A percentile compares a stretch with the other conserved stretches of the same genome.
Evolutionary conservation across 805 yeast species (phyloP).

Genomic region (Saturnispora silvae): DNA sequence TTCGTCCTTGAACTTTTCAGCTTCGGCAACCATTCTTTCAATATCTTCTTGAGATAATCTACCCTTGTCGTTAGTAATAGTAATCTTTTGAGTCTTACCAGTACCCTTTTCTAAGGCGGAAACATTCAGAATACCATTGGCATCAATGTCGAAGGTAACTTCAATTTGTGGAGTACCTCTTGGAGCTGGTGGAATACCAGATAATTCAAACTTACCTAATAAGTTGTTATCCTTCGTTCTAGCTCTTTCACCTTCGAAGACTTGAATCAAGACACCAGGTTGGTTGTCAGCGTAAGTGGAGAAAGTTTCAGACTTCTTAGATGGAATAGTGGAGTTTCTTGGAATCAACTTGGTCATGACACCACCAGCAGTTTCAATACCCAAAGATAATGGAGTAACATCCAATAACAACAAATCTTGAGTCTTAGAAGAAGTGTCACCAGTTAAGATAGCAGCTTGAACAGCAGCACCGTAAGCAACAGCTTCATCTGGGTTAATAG

Average conservation of each 20-base stretch:
- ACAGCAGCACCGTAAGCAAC: slow-evolving; percentile 99
- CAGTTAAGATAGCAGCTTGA: slow-evolving; percentile 93
- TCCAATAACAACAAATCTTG: slow-evolving; percentile 90
- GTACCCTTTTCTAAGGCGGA: slow-evolving; percentile 48
- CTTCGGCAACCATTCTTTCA: slow-evolving; percentile 55
- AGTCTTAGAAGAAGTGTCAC: slow-evolving; percentile 93
- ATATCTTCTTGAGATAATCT: slow-evolving; percentile 54
- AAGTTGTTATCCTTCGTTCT: slow-evolving; percentile 67
- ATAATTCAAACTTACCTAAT: slow-evolving; percentile 63
- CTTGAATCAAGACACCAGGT: slow-evolving; percentile 72
- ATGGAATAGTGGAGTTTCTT: slow-evolving; percentile 69
- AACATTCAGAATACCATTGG: slow-evolving; percentile 61
- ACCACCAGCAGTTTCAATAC: slow-evolving; percentile 81
- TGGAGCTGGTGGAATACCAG: slow-evolving; percentile 65
- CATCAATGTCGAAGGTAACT: slow-evolving; percentile 71
- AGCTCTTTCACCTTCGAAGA: slow-evolving; percentile 74
- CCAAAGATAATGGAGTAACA: slow-evolving; percentile 86
- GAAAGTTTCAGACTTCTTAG: slow-evolving; percentile 60
- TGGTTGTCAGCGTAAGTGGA: slow-evolving; percentile 81
- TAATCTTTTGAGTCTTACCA: slow-evolving; percentile 41
- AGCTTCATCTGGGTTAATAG: slow-evolving; percentile 97
- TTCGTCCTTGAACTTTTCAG: slow-evolving; percentile 53
- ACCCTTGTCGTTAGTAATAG: slow-evolving; percentile 37
- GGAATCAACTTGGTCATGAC: slow-evolving; percentile 71
- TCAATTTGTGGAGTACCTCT: slow-evolving; percentile 75